Percentiles rank a stretch among this genome's conserved stretches.
These are phyloP conservation scores for Gonapodya prolifera DNA, from an alignment of 192 early-diverging fungal species.

Conservation along the genomic window DNA sequence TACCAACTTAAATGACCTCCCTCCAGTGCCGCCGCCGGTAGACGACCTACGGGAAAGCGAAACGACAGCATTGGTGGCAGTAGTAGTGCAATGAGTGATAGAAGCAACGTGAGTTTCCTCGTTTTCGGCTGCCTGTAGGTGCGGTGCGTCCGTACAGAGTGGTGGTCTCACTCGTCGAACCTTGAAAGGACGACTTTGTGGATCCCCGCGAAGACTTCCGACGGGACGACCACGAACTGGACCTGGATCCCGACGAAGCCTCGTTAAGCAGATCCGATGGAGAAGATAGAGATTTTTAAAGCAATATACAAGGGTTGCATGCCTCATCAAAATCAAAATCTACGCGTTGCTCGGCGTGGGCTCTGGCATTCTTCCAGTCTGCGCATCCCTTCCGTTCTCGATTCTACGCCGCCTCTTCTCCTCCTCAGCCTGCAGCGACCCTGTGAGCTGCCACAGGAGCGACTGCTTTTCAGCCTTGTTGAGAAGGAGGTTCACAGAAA, in stretches of 20 bases:
- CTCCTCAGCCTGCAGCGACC: slow-evolving; percentile 3
- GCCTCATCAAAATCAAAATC: neutral
- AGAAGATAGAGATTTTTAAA: neutral
- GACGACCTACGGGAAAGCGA: neutral
- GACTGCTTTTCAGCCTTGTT: slow-evolving; percentile 56
- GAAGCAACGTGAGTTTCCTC: neutral
- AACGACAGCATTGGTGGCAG: neutral
- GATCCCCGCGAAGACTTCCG: neutral
- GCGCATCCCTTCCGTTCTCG: neutral
- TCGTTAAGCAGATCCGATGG: neutral
- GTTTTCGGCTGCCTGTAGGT: neutral
- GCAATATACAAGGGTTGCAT: neutral
- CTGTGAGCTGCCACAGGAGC: slow-evolving; percentile 26
- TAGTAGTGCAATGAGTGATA: neutral
- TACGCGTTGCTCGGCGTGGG: neutral
- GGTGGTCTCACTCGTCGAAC: no score
- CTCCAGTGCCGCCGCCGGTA: neutral
- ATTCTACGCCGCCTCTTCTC: slow-evolving; percentile 6
- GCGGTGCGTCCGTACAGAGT: no score
- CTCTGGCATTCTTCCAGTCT: neutral
- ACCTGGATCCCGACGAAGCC: neutral
- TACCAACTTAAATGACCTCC: neutral
- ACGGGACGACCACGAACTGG: neutral
- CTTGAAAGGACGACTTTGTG: neutral
- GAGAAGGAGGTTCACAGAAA: slow-evolving; percentile 59